Evolutionary conservation across 495 filamentous ascomycete genomes (phyloP).

Genomic region (Hypoxylon cercidicola): DNA sequence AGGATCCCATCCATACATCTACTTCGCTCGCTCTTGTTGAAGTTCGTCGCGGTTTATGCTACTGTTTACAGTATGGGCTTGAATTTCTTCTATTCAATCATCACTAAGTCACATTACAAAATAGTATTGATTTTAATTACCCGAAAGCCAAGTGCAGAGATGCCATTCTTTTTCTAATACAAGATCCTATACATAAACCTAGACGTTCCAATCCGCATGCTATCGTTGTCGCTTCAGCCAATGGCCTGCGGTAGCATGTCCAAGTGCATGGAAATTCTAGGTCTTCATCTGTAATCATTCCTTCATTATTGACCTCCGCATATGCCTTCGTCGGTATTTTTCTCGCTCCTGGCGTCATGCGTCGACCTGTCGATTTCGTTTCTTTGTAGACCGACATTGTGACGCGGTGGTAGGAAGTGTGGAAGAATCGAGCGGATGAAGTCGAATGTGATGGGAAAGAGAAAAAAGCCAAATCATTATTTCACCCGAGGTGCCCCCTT

Average conservation of each 20-base stretch:
- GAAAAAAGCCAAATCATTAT: conserved; percentile 31
- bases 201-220: conserved; percentile 3
- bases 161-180: conserved; percentile 35
- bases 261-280: conserved; percentile 13
- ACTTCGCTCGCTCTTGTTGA: too few species aligned
- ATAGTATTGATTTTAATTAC: not conserved
- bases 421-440: not conserved
- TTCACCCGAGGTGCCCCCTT: conserved; percentile 23
- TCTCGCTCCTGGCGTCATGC: conserved; percentile 10
- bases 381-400: conserved; percentile 1
- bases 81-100: not conserved
- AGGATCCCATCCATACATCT: too few species aligned
- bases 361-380: not conserved
- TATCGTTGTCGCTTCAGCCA: conserved; percentile 1
- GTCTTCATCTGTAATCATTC: conserved; percentile 27
- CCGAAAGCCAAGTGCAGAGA: conserved; percentile 13
- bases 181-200: conserved; percentile 30
- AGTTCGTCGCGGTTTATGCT: too few species aligned
- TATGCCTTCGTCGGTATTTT: conserved; percentile 18
- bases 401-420: not conserved
- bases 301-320: conserved; percentile 32
- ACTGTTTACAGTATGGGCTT: too few species aligned
- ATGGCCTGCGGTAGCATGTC: conserved; percentile 3
- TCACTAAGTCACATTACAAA: not conserved
- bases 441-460: not conserved